Conservation (phyloP, 2,329 filamentous ascomycete species). For the Simplicillium aogashimaense region DNA sequence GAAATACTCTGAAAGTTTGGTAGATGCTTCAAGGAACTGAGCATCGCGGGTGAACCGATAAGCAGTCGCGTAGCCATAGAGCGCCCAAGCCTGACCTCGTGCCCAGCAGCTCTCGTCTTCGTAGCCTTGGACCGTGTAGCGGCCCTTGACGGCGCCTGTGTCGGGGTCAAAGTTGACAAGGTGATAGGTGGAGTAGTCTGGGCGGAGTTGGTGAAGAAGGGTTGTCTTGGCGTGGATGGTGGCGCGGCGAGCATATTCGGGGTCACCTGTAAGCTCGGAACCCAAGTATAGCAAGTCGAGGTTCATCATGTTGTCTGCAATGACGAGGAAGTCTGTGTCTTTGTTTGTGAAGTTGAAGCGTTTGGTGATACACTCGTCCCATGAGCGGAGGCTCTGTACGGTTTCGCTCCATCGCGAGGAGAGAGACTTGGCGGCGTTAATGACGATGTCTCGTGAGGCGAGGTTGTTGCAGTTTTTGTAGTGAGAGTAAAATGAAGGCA, state of each 20-base stretch:
- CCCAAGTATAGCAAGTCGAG: slow-evolving; percentile 8
- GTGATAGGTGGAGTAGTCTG: slow-evolving; percentile 8
- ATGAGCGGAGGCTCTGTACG: slow-evolving; percentile 7
- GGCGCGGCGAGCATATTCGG: slow-evolving; percentile 5
- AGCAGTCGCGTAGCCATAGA: slow-evolving; percentile 7
- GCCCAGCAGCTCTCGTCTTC: slow-evolving; percentile 6
- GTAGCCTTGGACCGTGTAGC: slow-evolving; percentile 8
- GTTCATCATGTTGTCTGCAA: slow-evolving; percentile 12
- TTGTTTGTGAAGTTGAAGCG: slow-evolving; percentile 4
- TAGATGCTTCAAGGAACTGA: slow-evolving; percentile 6
- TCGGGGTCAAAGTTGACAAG: slow-evolving; percentile 7
- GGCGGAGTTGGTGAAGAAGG: slow-evolving; percentile 3
- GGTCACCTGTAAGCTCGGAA: slow-evolving; percentile 5
- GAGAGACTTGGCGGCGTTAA: slow-evolving; percentile 6
- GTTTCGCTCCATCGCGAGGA: slow-evolving; percentile 8
- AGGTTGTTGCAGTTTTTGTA: slow-evolving; percentile 3
- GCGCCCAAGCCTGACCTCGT: slow-evolving; percentile 8
- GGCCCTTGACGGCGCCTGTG: slow-evolving; percentile 6
- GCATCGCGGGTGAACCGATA: slow-evolving; percentile 5
- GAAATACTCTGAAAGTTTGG: slow-evolving; percentile 3
- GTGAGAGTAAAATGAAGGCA: slow-evolving; percentile 5
- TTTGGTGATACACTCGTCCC: slow-evolving; percentile 5
- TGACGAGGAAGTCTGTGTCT: slow-evolving; percentile 7
- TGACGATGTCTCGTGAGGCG: slow-evolving; percentile 3
- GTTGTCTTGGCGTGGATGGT: slow-evolving; percentile 6